phyloP scores from a whole-genome alignment of 2,329 filamentous ascomycete genomes.

The Hypoxylon sp. region DNA sequence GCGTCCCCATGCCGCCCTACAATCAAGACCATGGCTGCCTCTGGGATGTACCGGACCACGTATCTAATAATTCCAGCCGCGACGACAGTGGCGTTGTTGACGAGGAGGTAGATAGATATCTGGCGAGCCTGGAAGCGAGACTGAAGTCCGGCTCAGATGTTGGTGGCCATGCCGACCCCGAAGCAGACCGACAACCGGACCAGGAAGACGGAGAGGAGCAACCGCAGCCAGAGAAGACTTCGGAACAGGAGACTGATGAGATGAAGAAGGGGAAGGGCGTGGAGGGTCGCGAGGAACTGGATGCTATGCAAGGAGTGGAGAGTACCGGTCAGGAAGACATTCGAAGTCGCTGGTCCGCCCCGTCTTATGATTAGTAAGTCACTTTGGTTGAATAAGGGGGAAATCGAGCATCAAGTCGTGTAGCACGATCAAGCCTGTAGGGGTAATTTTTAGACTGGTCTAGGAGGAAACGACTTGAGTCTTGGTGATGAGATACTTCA shows the following conservation, averaged over 20 bases:
- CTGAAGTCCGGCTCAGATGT: not conserved
- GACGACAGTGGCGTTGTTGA: too few species aligned
- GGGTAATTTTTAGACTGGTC: not conserved
- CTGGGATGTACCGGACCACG: too few species aligned
- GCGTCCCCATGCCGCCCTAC: slow-evolving; percentile 53
- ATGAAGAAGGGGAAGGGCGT: not conserved
- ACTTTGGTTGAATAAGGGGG: slow-evolving; percentile 47
- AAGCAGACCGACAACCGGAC: too few species aligned
- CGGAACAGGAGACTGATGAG: not conserved
- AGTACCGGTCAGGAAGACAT: not conserved
- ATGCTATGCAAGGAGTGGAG: slow-evolving; percentile 11
- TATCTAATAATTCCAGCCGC: too few species aligned
- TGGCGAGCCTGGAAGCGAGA: too few species aligned
- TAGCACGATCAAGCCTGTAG: not conserved
- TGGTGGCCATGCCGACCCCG: not conserved
- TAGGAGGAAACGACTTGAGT: too few species aligned
- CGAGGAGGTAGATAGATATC: too few species aligned
- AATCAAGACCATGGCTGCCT: slow-evolving; percentile 9
- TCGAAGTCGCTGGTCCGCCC: too few species aligned
- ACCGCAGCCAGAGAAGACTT: not conserved
- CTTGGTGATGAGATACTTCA: not conserved
- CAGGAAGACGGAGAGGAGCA: too few species aligned
- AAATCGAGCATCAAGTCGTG: slow-evolving; percentile 55
- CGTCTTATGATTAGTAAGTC: not conserved
- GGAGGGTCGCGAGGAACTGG: not conserved